Conservation (phyloP, 148 eudicot species). For the Pharnaceum exiguum region DNA sequence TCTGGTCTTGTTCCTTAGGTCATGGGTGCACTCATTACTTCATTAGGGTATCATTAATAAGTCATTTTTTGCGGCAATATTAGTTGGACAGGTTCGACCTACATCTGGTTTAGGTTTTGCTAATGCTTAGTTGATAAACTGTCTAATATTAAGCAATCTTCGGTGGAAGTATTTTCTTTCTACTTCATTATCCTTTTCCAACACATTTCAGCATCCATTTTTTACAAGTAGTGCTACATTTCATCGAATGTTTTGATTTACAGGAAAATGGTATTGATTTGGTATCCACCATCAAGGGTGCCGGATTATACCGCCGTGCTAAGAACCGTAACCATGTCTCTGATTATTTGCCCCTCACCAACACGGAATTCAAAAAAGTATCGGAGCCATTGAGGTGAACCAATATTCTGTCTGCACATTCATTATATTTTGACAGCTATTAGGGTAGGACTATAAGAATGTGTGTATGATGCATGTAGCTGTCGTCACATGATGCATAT, state of each 20-base stretch:
- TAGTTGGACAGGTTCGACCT: too few relatives aligned
- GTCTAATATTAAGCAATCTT: too few relatives aligned
- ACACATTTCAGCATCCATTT: neutral
- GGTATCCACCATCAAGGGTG: conserved; percentile 39
- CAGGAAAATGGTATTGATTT: conserved; percentile 54
- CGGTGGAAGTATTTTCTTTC: too few relatives aligned
- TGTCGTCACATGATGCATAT: too few relatives aligned
- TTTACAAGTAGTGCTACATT: neutral
- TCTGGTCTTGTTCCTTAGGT: too few relatives aligned
- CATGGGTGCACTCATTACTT: too few relatives aligned
- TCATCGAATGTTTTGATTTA: neutral
- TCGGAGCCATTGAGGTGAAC: conserved; percentile 29
- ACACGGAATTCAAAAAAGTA: conserved; percentile 34
- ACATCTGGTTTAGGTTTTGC: too few relatives aligned
- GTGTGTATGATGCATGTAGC: too few relatives aligned
- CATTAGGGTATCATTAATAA: too few relatives aligned
- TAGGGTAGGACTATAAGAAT: neutral
- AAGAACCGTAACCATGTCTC: conserved; percentile 29
- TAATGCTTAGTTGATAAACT: too few relatives aligned
- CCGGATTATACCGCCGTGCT: conserved; percentile 43
- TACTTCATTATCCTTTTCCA: neutral
- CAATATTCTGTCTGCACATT: neutral
- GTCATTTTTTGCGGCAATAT: too few relatives aligned
- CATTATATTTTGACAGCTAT: neutral
- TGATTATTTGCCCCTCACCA: conserved; percentile 45